Conservation (phyloP, 176 grass and related monocot genomes). For the Juncus effusus region DNA sequence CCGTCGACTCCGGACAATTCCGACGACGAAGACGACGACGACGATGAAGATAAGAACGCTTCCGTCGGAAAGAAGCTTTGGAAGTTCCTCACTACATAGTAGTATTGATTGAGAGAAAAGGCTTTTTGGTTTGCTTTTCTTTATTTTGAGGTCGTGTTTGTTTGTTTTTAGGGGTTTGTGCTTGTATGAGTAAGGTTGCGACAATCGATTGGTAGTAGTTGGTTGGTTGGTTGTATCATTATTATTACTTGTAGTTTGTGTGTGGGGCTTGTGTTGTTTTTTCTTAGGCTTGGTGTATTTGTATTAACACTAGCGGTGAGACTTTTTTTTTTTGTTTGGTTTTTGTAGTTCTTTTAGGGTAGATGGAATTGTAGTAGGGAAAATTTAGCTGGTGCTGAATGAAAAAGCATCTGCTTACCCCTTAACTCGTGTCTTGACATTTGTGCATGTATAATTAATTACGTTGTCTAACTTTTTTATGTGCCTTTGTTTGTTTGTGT, state of each 20-base stretch:
- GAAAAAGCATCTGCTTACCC: constrained; percentile 10
- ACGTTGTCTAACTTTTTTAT: constrained; percentile 8
- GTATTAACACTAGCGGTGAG: constrained; percentile 9
- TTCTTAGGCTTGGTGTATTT: constrained; percentile 26
- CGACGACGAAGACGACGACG: constrained; percentile 51
- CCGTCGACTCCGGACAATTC: constrained; percentile 51
- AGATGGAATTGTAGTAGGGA: constrained; percentile 28
- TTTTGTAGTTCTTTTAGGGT: background rate
- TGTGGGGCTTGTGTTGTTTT: constrained; percentile 25
- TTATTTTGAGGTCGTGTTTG: constrained; percentile 39
- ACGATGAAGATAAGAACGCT: constrained; percentile 41
- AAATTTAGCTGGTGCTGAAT: constrained; percentile 23
- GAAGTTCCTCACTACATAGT: constrained; percentile 93
- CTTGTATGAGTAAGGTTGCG: constrained; percentile 25
- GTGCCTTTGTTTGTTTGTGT: constrained; percentile 20
- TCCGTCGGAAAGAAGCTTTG: constrained; percentile 83
- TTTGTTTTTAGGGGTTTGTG: constrained; percentile 34
- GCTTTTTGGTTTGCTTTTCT: constrained; percentile 43
- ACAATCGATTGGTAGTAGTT: constrained; percentile 37
- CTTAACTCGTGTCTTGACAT: constrained; percentile 10
- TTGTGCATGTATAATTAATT: constrained; percentile 18
- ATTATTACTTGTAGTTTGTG: constrained; percentile 17
- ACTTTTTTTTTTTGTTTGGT: constrained; percentile 10
- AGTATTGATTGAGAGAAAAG: constrained; percentile 17
- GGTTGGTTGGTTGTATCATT: background rate